phyloP scores from a whole-genome alignment of 371 early-diverging fungal genomes.

The Mortierella sp. region DNA sequence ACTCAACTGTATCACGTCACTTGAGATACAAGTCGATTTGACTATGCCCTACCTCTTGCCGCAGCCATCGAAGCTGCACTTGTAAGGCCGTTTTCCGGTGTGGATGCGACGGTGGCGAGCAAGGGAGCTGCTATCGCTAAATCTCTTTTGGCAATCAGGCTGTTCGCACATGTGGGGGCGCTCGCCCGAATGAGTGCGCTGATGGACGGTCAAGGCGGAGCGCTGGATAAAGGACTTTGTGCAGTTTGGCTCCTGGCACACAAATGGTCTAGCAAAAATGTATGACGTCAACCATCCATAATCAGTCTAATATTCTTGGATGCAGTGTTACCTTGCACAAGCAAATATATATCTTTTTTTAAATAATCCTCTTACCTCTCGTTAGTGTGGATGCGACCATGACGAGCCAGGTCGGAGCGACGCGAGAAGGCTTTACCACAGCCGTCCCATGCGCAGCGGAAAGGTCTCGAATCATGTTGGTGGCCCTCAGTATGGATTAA shows the following conservation, averaged over 20 bases:
- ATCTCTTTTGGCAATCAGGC: slow-evolving; percentile 66
- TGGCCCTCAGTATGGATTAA: slow-evolving; percentile 65
- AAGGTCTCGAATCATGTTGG: slow-evolving; percentile 61
- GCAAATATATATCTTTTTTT: not conserved
- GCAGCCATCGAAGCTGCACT: slow-evolving; percentile 69
- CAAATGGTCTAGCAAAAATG: slow-evolving; percentile 63
- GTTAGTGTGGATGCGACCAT: slow-evolving; percentile 82
- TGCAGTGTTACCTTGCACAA: not conserved
- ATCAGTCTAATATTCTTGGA: not conserved
- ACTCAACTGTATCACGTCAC: too few species aligned
- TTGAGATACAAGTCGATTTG: not conserved
- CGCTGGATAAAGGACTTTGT: slow-evolving; percentile 82
- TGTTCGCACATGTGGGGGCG: slow-evolving; percentile 80
- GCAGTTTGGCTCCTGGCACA: slow-evolving; percentile 74
- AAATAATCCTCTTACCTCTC: slow-evolving; percentile 60
- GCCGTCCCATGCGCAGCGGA: slow-evolving; percentile 72
- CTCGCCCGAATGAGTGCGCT: slow-evolving; percentile 85
- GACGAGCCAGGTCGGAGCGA: slow-evolving; percentile 81
- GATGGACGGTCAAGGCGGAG: slow-evolving; percentile 84
- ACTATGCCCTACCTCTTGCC: slow-evolving; percentile 58
- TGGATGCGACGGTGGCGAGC: slow-evolving; percentile 73
- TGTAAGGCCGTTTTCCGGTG: slow-evolving; percentile 79
- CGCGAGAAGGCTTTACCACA: slow-evolving; percentile 81
- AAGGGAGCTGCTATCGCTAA: slow-evolving; percentile 70
- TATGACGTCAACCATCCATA: not conserved